Conservation (phyloP, 805 yeast species). For the Sugiyamaella valdiviana region DNA sequence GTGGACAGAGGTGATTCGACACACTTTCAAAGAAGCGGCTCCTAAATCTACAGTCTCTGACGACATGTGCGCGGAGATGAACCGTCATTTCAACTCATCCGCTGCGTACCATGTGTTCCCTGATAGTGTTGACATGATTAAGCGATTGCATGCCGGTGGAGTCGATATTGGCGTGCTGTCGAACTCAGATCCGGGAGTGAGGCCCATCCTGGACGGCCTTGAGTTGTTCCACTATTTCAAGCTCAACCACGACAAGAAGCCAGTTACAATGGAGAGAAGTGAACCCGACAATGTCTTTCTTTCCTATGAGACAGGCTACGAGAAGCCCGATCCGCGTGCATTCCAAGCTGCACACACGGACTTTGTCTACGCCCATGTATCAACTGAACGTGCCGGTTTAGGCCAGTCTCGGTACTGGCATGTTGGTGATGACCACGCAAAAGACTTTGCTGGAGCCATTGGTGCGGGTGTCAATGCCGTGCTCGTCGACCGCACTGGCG, state of each 20-base stretch:
- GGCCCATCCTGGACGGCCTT: conserved; percentile 10
- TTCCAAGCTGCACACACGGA: conserved; percentile 4
- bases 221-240: conserved; percentile 8
- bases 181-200: conserved; percentile 19
- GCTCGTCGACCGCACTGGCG: conserved; percentile 15
- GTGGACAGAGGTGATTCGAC: conserved; percentile 16
- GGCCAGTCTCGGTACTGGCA: conserved; percentile 17
- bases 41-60: not conserved
- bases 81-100: conserved; percentile 16
- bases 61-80: conserved; percentile 8
- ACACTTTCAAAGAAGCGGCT: conserved; percentile 2
- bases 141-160: not conserved
- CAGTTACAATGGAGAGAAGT: not conserved
- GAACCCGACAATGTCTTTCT: conserved; percentile 6
- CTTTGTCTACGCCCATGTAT: too few species aligned
- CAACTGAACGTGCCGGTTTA: too few species aligned
- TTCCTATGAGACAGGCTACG: conserved; percentile 20
- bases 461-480: conserved; percentile 20
- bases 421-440: conserved; percentile 20
- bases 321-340: conserved; percentile 17
- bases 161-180: conserved; percentile 16
- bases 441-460: conserved; percentile 17
- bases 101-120: conserved; percentile 15
- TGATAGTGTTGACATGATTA: conserved; percentile 12
- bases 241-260: not conserved